Percentiles rank a stretch among this genome's conserved stretches.
phyloP scores from a whole-genome alignment of 2,329 filamentous ascomycete species.

The Sporothrix mexicana region DNA sequence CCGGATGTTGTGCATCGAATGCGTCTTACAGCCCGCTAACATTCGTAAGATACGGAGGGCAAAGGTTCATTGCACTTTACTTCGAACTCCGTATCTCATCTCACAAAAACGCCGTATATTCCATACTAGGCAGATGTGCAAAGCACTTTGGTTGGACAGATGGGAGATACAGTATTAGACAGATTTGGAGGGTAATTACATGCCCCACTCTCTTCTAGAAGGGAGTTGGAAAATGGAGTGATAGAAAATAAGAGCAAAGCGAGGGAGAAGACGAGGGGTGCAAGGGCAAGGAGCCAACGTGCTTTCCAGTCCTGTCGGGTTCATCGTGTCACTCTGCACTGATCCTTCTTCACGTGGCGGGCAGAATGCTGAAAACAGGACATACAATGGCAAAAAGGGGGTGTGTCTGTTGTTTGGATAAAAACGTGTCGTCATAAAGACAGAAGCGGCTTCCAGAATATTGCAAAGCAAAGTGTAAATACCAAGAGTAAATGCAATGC shows the following conservation, averaged over 20 bases:
- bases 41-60: neutral
- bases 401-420: constrained; percentile 11
- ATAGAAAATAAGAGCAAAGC: neutral
- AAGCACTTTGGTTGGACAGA: neutral
- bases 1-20: constrained; percentile 18
- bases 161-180: too few species aligned
- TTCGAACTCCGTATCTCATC: too few species aligned
- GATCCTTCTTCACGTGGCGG: constrained; percentile 16
- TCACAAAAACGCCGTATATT: neutral
- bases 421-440: neutral
- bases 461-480: neutral
- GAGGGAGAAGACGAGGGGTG: neutral
- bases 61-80: neutral
- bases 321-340: neutral
- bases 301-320: neutral
- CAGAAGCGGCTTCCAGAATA: neutral
- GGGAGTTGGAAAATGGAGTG: neutral
- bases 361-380: neutral
- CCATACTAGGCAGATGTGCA: constrained; percentile 10
- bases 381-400: neutral
- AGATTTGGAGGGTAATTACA: neutral
- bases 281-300: neutral
- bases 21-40: too few species aligned
- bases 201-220: constrained; percentile 14
- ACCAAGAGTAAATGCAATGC: neutral